Conservation (phyloP, 495 filamentous ascomycete genomes). For the Xylaria cubensis region DNA sequence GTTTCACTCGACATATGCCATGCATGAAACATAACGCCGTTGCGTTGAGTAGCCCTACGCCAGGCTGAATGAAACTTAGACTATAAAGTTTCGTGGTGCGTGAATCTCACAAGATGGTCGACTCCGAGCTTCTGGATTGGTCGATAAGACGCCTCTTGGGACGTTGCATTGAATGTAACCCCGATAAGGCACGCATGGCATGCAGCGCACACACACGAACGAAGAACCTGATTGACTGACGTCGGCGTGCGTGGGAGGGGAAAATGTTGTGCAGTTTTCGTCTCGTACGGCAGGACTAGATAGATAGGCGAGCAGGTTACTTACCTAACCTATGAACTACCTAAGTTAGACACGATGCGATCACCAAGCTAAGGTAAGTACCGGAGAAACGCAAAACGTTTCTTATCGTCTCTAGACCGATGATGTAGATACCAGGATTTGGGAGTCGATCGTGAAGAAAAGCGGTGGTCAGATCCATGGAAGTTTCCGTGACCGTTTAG, state of each 20-base stretch:
- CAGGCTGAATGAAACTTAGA: slow-evolving; percentile 10
- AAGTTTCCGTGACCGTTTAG: not conserved
- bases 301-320: not conserved
- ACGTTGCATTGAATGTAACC: slow-evolving; percentile 21
- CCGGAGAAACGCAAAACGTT: not conserved
- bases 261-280: not conserved
- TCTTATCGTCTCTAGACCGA: not conserved
- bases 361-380: not conserved
- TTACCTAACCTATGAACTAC: no score
- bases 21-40: not conserved
- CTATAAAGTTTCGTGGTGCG: slow-evolving; percentile 5
- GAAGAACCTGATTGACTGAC: not conserved
- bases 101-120: not conserved
- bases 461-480: slow-evolving; percentile 3
- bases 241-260: not conserved
- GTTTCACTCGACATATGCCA: not conserved
- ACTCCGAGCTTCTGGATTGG: slow-evolving; percentile 12
- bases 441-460: no score
- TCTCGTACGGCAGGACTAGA: not conserved
- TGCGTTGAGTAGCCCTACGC: not conserved
- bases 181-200: slow-evolving; percentile 8
- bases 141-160: slow-evolving; percentile 20
- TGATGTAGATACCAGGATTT: not conserved
- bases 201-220: not conserved
- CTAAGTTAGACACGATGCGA: not conserved